Evolutionary conservation across 768 basidiomycete genomes (phyloP), one percentile per base, ranked within the genome.

Genomic region (Kwoniella botswanensis): DNA sequence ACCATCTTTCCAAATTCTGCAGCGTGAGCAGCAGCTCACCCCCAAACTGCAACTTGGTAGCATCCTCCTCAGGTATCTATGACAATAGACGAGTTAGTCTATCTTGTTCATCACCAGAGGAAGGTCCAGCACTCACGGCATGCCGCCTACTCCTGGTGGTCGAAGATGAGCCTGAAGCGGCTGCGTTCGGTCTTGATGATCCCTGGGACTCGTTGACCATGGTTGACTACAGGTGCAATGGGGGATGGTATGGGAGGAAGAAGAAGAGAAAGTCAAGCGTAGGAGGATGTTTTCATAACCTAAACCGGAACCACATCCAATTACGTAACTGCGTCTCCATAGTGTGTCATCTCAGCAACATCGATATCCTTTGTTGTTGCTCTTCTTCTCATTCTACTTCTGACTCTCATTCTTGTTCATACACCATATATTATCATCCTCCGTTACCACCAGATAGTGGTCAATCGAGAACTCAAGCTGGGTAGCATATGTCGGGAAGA

Each of bases 11-110:
- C 1, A 35, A 35, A 9, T 35, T 35, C 35, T 6, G 35, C 35
- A 35, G 35, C 35, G 6, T 35, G 35, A 35, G 35, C 35, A 9
- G 56, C 21, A 24, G 59, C 76, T 75, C 26, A 77, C 79, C 79
- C 64, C 80, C 80, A 60, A 79, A 81, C 71, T 81, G 78, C 50
- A 79, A 70, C 67, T 81, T 81, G 13, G 80, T 79, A 41, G 80
- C 80, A 69, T 81, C 80, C 62, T 81, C 80, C 50, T 81, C 80
- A 43, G 63, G 64, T 22, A 78, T 60, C 78, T 79, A 52, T 13
- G 21, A 68, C 10, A 70, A n/a, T 6, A 18, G 42, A 29, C 53
- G 15, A 29, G 53, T n/a, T 13, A 43, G 15, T 18, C 63, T 18
- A 26, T 44, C 9, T n/a, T 56, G 22, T 22, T 24, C 60, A 26